Base-by-base conservation (phyloP, 2,329 filamentous ascomycete species). In the Fusarium avenaceum region DNA sequence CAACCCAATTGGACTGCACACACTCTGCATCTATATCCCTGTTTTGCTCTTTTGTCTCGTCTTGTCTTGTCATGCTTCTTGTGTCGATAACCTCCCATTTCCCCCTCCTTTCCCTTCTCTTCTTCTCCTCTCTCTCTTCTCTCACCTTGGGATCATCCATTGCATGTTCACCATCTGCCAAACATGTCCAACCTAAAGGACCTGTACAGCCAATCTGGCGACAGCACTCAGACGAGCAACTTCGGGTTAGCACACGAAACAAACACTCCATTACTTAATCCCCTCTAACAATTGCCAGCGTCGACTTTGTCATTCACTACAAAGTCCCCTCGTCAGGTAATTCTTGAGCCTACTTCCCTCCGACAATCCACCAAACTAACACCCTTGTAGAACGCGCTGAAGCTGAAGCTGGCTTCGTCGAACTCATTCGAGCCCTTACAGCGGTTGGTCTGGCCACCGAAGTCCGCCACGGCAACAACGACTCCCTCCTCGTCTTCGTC, bases 301-400 rank as follows among this genome's bases (percentile, higher is more conserved):
- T 97, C 63, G 94, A 97, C 83, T 97, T 93, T 84, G 93, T 97
- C 58, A 86, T 97, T 66, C 87, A 89, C 75, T 97, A 92, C 80
- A 85, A 90, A 59, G 90, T 95, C 75, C 86, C 89, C 26, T 83
- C 87, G 44, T 86, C 88, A 57, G 88, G 92, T 92, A 83, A 66
- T 10, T 38, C 9, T 38, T 38, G 17, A 81, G 19, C 8, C 32
- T 17, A 22, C 32, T 24, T 15, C 46, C 38, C 32, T 13, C 44
- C 40, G 28, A 11, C 20, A 1, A 47, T 24, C 15, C 30, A 42
- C 38, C 7, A 32, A 17, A 47, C 56, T 62, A 49, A 70, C 57
- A 54, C 33, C 14, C 38, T 42, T 17, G 35, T 72, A 93, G 92
- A 90, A 72, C 89, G 87, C 72, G 80, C 83, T 39, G 84, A 91